Evolutionary conservation across 2,329 filamentous ascomycete species (phyloP).

Genomic region (Xylaria sp.): DNA sequence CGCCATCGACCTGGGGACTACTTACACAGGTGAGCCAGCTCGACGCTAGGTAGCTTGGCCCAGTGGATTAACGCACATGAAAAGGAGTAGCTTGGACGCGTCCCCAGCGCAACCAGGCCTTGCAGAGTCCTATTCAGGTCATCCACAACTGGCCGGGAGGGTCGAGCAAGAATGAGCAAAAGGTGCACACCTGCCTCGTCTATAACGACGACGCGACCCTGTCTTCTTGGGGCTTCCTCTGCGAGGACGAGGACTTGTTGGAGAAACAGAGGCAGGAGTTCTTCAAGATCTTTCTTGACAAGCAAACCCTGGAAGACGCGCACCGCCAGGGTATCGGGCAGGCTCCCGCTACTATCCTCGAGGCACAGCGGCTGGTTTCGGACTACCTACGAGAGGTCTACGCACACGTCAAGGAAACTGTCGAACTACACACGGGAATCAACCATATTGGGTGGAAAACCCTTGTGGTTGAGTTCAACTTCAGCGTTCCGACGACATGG

Average conservation of each 20-base stretch:
- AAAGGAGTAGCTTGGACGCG: slow-evolving; percentile 42
- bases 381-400: slow-evolving; percentile 56
- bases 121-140: slow-evolving; percentile 46
- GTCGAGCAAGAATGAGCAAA: slow-evolving; percentile 55
- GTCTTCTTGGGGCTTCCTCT: slow-evolving; percentile 57
- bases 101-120: slow-evolving; percentile 35
- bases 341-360: slow-evolving; percentile 43
- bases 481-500: slow-evolving; percentile 63
- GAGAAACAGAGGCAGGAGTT: slow-evolving; percentile 48
- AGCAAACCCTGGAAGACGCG: slow-evolving; percentile 45
- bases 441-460: slow-evolving; percentile 38
- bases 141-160: slow-evolving; percentile 58
- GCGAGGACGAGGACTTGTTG: slow-evolving; percentile 46
- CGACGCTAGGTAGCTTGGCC: not conserved
- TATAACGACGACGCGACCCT: slow-evolving; percentile 47
- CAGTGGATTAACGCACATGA: slow-evolving; percentile 47
- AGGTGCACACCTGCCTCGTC: slow-evolving; percentile 55
- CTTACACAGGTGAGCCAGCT: slow-evolving; percentile 44
- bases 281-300: slow-evolving; percentile 60
- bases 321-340: slow-evolving; percentile 48
- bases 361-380: slow-evolving; percentile 50
- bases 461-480: slow-evolving; percentile 52
- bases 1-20: slow-evolving; percentile 48
- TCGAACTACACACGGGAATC: slow-evolving; percentile 45
- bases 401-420: slow-evolving; percentile 49